phyloP scores from a whole-genome alignment of 164 flowering plant genomes.

The Magnolia sinica region DNA sequence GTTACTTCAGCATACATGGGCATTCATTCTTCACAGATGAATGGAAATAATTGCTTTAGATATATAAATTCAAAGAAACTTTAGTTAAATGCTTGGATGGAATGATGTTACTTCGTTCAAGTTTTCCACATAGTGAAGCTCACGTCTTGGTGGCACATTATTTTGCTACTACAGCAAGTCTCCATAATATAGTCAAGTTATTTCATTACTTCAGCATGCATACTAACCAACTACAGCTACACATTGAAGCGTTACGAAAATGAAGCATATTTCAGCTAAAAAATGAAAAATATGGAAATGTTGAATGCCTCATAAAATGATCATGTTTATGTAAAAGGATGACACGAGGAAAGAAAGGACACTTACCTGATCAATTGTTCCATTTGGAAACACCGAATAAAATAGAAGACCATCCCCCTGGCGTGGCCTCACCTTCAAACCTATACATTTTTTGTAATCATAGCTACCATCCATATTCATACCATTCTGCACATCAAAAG shows the following conservation, averaged over 20 bases:
- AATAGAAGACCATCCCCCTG: constrained; percentile 87
- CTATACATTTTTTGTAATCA: constrained; percentile 62
- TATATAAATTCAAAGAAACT: not conserved
- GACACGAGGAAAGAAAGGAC: not conserved
- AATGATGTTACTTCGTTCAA: not conserved
- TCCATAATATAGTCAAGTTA: not conserved
- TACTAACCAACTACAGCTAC: too few relatives aligned
- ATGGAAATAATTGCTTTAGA: not conserved
- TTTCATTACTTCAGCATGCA: too few relatives aligned
- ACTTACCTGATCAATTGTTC: constrained; percentile 75
- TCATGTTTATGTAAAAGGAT: not conserved
- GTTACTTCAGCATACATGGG: too few relatives aligned
- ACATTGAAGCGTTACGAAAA: not conserved
- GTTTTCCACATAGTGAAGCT: not conserved
- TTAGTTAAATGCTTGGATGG: not conserved
- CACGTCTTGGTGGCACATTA: not conserved
- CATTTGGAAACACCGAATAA: constrained; percentile 77
- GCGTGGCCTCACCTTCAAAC: constrained; percentile 88
- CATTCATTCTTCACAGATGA: too few relatives aligned
- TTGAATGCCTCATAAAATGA: not conserved
- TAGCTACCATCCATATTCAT: constrained; percentile 47
- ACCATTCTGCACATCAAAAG: constrained; percentile 53
- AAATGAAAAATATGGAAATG: not conserved
- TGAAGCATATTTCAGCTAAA: not conserved
- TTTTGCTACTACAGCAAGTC: not conserved